These are phyloP conservation scores for Aphanomyces astaci DNA, from an alignment of 352 stramenopile genomes.

Conservation along the genomic window DNA sequence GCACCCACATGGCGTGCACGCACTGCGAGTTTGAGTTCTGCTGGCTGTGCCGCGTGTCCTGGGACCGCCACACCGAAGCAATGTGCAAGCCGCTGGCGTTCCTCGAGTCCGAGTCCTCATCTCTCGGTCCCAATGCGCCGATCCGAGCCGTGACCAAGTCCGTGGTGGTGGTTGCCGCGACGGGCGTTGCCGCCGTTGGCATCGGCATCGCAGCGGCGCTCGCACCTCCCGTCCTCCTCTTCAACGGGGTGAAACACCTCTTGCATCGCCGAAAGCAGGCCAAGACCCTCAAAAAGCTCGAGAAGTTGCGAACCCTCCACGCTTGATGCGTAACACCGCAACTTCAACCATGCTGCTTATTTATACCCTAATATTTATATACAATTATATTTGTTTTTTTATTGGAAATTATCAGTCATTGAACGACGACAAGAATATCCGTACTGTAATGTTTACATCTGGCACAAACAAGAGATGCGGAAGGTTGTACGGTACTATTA, in stretches of 20 bases:
- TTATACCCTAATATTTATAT: no score
- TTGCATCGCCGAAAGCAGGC: conserved; percentile 10
- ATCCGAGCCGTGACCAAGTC: conserved; percentile 69
- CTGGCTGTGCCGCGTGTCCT: conserved; percentile 64
- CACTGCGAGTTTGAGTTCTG: conserved; percentile 82
- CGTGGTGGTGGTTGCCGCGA: conserved; percentile 40
- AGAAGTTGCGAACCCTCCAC: background rate
- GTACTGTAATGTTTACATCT: no score
- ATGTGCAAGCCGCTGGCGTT: conserved; percentile 64
- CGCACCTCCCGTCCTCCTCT: conserved; percentile 54
- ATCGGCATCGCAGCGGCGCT: conserved; percentile 59
- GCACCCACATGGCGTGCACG: conserved; percentile 79
- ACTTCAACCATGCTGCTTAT: no score
- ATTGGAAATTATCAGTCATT: no score
- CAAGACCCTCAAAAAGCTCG: conserved; percentile 19
- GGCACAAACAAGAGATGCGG: no score
- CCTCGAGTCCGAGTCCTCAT: conserved; percentile 53
- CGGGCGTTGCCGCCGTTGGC: conserved; percentile 44
- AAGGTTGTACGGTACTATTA: no score
- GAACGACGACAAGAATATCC: no score
- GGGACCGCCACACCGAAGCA: conserved; percentile 63
- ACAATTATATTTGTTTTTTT: no score
- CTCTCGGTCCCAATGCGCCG: conserved; percentile 50
- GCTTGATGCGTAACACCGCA: no score
- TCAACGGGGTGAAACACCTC: conserved; percentile 44